Percentiles rank a stretch among this genome's conserved stretches.
These are phyloP conservation scores for Priceomyces melissophilus DNA, from an alignment of 805 yeast genomes.

Conservation along the genomic window DNA sequence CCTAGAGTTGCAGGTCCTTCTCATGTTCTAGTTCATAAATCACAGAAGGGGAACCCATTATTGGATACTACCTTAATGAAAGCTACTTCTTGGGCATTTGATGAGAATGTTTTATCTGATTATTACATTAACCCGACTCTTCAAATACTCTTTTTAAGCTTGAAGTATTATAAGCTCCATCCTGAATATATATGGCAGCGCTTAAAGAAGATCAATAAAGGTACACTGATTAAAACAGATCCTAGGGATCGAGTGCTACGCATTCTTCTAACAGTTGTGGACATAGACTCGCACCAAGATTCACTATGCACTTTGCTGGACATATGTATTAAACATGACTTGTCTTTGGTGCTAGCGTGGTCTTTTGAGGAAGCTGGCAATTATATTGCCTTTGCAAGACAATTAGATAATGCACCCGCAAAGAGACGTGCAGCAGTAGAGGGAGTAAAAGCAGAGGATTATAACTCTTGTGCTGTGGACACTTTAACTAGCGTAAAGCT, in stretches of 20 bases:
- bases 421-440: slow-evolving; percentile 29
- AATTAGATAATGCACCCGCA: slow-evolving; percentile 32
- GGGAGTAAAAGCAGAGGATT: slow-evolving; percentile 43
- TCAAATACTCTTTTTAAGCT: slow-evolving; percentile 58
- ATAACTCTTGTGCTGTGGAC: slow-evolving; percentile 42
- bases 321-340: slow-evolving; percentile 46
- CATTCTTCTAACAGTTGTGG: slow-evolving; percentile 61
- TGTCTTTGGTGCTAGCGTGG: slow-evolving; percentile 52
- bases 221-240: slow-evolving; percentile 23
- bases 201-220: slow-evolving; percentile 40
- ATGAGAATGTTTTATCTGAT: slow-evolving; percentile 52
- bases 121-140: slow-evolving; percentile 58
- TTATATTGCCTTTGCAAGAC: slow-evolving; percentile 36
- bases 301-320: slow-evolving; percentile 44
- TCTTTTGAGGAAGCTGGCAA: slow-evolving; percentile 48
- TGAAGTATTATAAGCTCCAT: slow-evolving; percentile 71
- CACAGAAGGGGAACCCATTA: slow-evolving; percentile 73
- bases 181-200: slow-evolving; percentile 70
- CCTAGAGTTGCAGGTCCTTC: slow-evolving; percentile 8
- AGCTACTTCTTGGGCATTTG: slow-evolving; percentile 52
- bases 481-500: slow-evolving; percentile 44
- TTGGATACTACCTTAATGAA: slow-evolving; percentile 48
- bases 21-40: slow-evolving; percentile 51
- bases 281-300: slow-evolving; percentile 56
- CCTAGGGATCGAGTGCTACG: slow-evolving; percentile 42